Evolutionary conservation across 2,329 filamentous ascomycete genomes (phyloP).

Genomic region (Bipolaris gigantea): DNA sequence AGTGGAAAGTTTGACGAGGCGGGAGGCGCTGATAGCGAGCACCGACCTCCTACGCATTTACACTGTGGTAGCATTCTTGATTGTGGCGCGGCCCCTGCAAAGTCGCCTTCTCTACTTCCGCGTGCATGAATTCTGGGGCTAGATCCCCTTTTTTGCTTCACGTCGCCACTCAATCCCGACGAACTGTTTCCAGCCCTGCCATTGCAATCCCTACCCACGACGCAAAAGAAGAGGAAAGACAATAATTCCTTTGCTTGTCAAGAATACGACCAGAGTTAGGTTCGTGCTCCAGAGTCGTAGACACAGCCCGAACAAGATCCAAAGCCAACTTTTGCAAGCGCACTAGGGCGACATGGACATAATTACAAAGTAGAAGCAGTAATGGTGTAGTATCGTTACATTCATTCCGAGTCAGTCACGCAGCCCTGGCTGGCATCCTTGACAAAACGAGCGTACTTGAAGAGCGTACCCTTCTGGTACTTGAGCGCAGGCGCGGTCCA

Average conservation of each 20-base stretch:
- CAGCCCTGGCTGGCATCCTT: constrained; percentile 62
- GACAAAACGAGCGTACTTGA: constrained; percentile 61
- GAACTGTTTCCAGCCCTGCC: not conserved
- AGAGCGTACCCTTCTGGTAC: constrained; percentile 61
- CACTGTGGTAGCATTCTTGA: not conserved
- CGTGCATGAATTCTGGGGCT: not conserved
- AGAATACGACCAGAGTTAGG: too few species aligned
- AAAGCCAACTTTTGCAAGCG: constrained; percentile 3
- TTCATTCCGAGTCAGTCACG: constrained; percentile 55
- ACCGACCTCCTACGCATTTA: not conserved
- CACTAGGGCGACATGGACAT: not conserved
- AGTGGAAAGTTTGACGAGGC: not conserved
- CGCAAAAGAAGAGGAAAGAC: not conserved
- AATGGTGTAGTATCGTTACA: not conserved
- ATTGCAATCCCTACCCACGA: not conserved
- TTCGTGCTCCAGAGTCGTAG: not conserved
- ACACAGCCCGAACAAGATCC: not conserved
- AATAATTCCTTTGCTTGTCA: too few species aligned
- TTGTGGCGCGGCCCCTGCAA: not conserved
- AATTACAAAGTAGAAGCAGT: not conserved
- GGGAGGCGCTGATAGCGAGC: not conserved
- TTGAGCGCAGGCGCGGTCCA: constrained; percentile 59
- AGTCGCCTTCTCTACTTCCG: not conserved
- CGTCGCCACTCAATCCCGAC: not conserved
- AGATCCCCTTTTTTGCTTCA: not conserved